Base-by-base conservation (phyloP, 495 filamentous ascomycete genomes). In the Aspergillus heteromorphus region DNA sequence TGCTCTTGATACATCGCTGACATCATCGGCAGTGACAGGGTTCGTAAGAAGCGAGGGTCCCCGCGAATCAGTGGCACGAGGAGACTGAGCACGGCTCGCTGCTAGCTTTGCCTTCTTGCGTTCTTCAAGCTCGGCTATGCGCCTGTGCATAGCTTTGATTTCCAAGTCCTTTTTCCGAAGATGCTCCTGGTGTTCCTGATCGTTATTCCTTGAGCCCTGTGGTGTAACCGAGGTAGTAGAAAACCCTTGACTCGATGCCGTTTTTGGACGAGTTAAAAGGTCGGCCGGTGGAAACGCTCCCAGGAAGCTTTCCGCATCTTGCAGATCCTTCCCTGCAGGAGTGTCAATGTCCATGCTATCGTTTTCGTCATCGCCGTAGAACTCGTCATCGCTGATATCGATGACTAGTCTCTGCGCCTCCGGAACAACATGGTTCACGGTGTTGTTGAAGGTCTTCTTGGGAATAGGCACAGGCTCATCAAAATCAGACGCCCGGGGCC, bases 401-500 rank as follows among this genome's bases (percentile, higher is more conserved):
- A 97, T 96, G 23, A 80, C 62, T 7, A 81, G 68, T 47, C 67
- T 72, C 30, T 65, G 61, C 4, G 43, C 14, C 11, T 66, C 61
- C 4, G 55, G 43, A 29, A 51, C 34, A 14, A 36, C 30, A 11
- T 57, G 48, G 20, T 52, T 59, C 6, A 52, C 54, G 14, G 62
- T 61, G 3, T 69, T 79, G 29, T 77, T 81, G 56, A 86, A 87
- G 14, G 81, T 78, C 47, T 83, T 82, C 62, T 89, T 93, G 25
- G 76, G 62, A n/a, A 76, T 65, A 14, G 70, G 62, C 17, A 72
- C 47, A 47, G 73, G 50, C 57, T 82, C 73, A 54, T 83, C 82
- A 40, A 95, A 92, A 63, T 95, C 91, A 13, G 88, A 79, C 31
- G 91, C 91, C 40, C 88, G 87, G n/a, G 88, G 89, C 18, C 92